Base-by-base conservation (phyloP, 2,329 filamentous ascomycete genomes). In the Tympanopsis confertula region DNA sequence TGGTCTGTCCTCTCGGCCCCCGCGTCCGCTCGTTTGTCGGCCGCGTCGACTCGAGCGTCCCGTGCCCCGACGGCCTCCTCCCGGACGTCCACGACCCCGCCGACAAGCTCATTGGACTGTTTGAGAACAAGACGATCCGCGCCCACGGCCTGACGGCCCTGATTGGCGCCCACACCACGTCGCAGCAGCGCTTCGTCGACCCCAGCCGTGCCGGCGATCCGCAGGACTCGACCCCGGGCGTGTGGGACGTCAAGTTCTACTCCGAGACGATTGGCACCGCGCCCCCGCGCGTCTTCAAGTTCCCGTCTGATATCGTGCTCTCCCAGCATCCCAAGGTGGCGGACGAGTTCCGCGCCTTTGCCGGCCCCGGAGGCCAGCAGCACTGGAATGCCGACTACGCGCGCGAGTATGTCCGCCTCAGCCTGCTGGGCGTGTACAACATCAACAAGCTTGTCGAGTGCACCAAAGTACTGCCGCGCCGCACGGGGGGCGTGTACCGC, bases 181-280 rank as follows among this genome's bases (percentile, higher is more conserved):
- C 65, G 5, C 61, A 57, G 43, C 69, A 74, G 45, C 58, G 56
- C 38, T 63, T 63, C 42, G 59, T 65, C 38, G 59, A 70, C 44
- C 41, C 54, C 0, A 33, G 45, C 4, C 51, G 58, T n/a, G 50
- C 55, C 10, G 59, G 57, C 35, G 49, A 51, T 4, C 45, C 65
- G 0, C 61, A 69, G 41, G 69, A 74, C 45, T 55, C 58, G 4
- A 71, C 69, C 0, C 64, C 63, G 0, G 61, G 57, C 13, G 50
- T 63, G 0, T 74, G 67, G 66, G 69, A 74, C 42, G 61, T 61
- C 1, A 49, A 54, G 5, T 74, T 64, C 48, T 74, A 71, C 48
- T 44, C 50, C n/a, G 49, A 63, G 50, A 62, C 60, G 2, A 41
- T 58, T 38, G 22, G 36, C 15, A 15, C 35, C 7, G 35, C 42